phyloP scores from a whole-genome alignment of 306 rosid genomes.

The Oxytropis ochrocephala region DNA sequence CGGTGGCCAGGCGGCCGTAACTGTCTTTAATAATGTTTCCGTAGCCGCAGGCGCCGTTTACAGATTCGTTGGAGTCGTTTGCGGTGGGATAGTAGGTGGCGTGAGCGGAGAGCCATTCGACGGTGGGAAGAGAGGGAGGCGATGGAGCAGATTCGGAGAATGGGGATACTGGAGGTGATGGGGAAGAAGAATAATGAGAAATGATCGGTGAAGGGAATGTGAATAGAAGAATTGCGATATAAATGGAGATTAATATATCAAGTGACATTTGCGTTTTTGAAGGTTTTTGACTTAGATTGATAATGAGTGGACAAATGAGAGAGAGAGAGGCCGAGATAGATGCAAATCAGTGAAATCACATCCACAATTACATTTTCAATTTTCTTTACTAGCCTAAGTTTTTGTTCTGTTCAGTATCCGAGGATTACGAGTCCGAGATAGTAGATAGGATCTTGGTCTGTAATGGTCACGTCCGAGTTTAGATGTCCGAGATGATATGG shows the following conservation, averaged over 20 bases:
- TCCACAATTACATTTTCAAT: too few species aligned
- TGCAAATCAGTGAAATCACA: neutral
- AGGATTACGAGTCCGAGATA: too few species aligned
- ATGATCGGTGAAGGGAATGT: constrained; percentile 22
- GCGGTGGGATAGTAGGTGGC: constrained; percentile 73
- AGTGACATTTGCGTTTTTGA: constrained; percentile 28
- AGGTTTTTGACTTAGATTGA: neutral
- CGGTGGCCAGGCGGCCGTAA: constrained; percentile 56
- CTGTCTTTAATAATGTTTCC: constrained; percentile 44
- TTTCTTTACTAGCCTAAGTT: too few species aligned
- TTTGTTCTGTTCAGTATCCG: too few species aligned
- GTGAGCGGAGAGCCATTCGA: constrained; percentile 67
- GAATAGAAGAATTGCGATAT: constrained; percentile 9
- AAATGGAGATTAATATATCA: neutral
- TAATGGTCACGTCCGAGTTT: too few species aligned
- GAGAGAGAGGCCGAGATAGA: neutral
- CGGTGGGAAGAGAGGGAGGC: constrained; percentile 17
- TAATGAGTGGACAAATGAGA: neutral
- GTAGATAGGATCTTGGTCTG: too few species aligned
- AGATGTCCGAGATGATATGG: too few species aligned
- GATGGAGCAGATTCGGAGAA: neutral
- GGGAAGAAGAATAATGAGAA: constrained; percentile 38
- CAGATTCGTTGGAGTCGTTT: constrained; percentile 42
- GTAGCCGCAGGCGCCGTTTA: constrained; percentile 88
- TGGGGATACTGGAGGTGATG: constrained; percentile 29